Evolutionary conservation across 352 stramenopile species (phyloP).

Genomic region (Pythium utonaiense): DNA sequence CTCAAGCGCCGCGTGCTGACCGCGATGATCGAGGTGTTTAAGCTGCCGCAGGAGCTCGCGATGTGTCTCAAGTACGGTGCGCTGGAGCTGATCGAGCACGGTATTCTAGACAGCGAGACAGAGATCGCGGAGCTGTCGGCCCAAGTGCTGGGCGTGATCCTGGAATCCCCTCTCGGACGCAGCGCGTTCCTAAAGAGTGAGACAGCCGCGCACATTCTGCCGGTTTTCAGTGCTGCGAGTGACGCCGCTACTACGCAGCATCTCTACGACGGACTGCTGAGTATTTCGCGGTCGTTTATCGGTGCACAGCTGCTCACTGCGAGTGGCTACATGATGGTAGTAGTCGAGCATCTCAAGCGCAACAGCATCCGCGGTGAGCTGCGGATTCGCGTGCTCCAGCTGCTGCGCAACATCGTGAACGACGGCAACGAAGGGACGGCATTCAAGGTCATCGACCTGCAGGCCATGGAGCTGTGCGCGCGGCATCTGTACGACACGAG

Average conservation of each 20-base stretch:
- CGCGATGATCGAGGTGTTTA: conserved; percentile 48
- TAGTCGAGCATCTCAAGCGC: conserved; percentile 53
- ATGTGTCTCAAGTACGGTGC: conserved; percentile 59
- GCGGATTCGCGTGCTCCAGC: conserved; percentile 43
- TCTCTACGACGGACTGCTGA: conserved; percentile 54
- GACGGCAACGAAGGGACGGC: conserved; percentile 51
- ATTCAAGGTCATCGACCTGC: conserved; percentile 52
- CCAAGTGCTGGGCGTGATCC: conserved; percentile 52
- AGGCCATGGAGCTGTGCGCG: conserved; percentile 36
- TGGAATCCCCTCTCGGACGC: conserved; percentile 37
- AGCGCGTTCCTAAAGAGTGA: conserved; percentile 39
- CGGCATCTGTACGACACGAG: conserved; percentile 41
- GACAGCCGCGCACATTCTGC: conserved; percentile 33
- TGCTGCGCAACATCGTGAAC: conserved; percentile 68
- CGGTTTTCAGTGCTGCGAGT: conserved; percentile 34
- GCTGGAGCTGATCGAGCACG: conserved; percentile 53
- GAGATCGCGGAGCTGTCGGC: conserved; percentile 55
- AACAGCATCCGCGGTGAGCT: conserved; percentile 24
- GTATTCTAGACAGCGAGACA: conserved; percentile 26
- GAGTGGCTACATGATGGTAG: conserved; percentile 41
- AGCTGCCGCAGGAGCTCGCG: conserved; percentile 53
- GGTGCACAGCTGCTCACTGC: conserved; percentile 47
- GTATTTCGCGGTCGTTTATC: conserved; percentile 36
- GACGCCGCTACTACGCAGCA: conserved; percentile 31
- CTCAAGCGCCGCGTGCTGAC: conserved; percentile 50